A percentile compares a stretch with the other conserved stretches of the same genome.
Conservation (phyloP, 257 asterid genomes). For the Phtheirospermum japonicum region DNA sequence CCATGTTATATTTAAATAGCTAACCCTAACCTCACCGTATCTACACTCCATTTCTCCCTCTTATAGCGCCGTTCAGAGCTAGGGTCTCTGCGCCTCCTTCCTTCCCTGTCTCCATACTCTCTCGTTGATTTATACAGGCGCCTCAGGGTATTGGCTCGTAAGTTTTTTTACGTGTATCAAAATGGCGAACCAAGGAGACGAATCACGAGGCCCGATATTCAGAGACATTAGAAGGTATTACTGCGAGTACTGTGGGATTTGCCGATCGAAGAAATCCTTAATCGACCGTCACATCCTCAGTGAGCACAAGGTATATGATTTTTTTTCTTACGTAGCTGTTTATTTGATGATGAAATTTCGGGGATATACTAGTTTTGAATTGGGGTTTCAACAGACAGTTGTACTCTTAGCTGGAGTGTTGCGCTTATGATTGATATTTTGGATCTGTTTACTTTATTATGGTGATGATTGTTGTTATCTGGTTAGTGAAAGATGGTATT, state of each 20-base stretch:
- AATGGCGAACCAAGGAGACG: conserved; percentile 35
- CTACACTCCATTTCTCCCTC: too few species aligned
- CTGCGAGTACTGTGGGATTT: conserved; percentile 81
- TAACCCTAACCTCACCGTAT: too few species aligned
- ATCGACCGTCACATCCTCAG: conserved; percentile 61
- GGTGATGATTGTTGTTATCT: neutral
- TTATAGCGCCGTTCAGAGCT: too few species aligned
- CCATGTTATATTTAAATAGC: too few species aligned
- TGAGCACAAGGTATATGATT: conserved; percentile 54
- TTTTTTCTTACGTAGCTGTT: neutral
- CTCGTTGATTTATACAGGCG: too few species aligned
- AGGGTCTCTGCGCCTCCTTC: neutral
- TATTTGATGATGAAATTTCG: neutral
- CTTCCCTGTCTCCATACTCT: neutral
- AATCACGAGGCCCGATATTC: conserved; percentile 41
- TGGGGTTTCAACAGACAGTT: neutral
- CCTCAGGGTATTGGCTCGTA: neutral
- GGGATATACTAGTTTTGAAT: neutral
- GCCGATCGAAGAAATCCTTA: conserved; percentile 82
- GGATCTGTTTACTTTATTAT: neutral
- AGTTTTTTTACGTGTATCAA: neutral
- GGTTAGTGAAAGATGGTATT: conserved; percentile 9
- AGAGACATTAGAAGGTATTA: conserved; percentile 68
- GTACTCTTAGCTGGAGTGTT: neutral
- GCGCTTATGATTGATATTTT: neutral